Evolutionary conservation across 106 monocot genomes (phyloP), one percentile per base, ranked within the genome.

Genomic region (Phalaenopsis aphrodite): DNA sequence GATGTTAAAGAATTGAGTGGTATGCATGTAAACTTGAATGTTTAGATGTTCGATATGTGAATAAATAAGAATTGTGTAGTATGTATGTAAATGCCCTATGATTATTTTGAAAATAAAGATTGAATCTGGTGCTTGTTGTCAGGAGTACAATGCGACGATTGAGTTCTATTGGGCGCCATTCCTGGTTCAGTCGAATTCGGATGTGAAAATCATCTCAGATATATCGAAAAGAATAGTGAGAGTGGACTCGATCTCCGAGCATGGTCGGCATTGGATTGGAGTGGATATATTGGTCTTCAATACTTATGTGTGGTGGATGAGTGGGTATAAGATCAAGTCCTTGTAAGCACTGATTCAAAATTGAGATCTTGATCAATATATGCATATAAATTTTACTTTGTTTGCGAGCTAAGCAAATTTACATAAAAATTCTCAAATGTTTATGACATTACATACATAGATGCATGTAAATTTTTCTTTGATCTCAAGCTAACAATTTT

Each of bases 101-200:
- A 21, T 1, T 61, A 19, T 21, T 61, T 19, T 61, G 58, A 61
- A 17, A 21, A 19, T 19, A 61, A 8, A 61, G 18, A 19, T 1
- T 5, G n/a, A 65, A 24, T 24, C 4, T 5, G 0, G 0, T 24
- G 64, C 11, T 4, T 24, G 24, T 43, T 6, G n/a, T 12, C 66
- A 92, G 89, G 87, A 81, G 55, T 89, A 92, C 56, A 92, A 92
- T 78, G 89, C 89, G 1, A 84, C 87, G 14, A 76, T 92, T 0
- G 92, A 92, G 80, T 92, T 92, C 85, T 89, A 87, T 23, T 89
- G 92, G 92, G 89, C 92, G 15, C 92, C 89, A 38, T 89, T 84
- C 80, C 85, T 92, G 5, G 82, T 92, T 5, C 82, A 89, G 55
- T 87, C 92, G 8, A 92, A 92, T 76, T 84, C 89, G 0, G 92